These are phyloP conservation scores for Cladosporium sp. DNA, from an alignment of 2,329 filamentous ascomycete genomes.

Conservation along the genomic window DNA sequence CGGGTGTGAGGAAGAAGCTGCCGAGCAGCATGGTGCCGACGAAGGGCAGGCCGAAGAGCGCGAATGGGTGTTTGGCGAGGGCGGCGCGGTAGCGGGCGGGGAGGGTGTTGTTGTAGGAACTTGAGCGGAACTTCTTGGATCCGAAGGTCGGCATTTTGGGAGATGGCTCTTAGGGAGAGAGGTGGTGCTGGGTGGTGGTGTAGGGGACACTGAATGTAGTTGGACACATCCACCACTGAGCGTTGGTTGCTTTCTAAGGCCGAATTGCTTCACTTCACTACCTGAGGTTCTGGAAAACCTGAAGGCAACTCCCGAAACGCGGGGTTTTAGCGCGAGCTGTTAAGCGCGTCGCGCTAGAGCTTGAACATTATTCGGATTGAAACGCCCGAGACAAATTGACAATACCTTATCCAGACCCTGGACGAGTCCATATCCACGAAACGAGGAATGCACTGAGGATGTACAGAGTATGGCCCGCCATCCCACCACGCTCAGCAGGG, in stretches of 20 bases:
- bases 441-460: slow-evolving; percentile 5
- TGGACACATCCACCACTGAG: neutral
- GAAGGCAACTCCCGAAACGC: neutral
- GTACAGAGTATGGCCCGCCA: slow-evolving; percentile 44
- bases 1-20: slow-evolving; percentile 91
- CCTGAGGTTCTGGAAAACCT: slow-evolving; percentile 3
- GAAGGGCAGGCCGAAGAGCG: slow-evolving; percentile 93
- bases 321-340: neutral
- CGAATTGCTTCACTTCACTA: slow-evolving; percentile 1
- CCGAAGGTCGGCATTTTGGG: slow-evolving; percentile 39
- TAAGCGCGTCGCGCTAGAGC: neutral
- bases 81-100: slow-evolving; percentile 74
- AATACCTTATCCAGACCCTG: neutral
- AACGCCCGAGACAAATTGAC: neutral
- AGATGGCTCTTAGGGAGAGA: neutral
- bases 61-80: slow-evolving; percentile 79
- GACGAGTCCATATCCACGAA: neutral
- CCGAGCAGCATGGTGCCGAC: slow-evolving; percentile 85
- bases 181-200: neutral
- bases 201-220: neutral
- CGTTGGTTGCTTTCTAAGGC: neutral
- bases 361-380: slow-evolving; percentile 1
- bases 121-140: slow-evolving; percentile 59
- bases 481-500: slow-evolving; percentile 22
- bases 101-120: slow-evolving; percentile 67